These are phyloP conservation scores for Fusarium napiforme DNA, from an alignment of 2,329 filamentous ascomycete genomes.

Conservation along the genomic window DNA sequence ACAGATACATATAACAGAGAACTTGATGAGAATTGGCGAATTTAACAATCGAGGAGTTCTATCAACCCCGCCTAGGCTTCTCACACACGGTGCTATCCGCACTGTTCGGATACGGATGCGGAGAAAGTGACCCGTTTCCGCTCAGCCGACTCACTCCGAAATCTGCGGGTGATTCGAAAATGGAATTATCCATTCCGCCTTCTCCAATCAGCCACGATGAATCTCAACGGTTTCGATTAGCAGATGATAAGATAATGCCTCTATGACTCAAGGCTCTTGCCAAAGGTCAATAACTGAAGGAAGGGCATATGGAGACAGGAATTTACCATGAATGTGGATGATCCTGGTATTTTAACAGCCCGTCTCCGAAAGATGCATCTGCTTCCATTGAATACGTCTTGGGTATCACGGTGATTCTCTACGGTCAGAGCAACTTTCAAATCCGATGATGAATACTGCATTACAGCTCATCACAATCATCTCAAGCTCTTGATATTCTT, in stretches of 20 bases:
- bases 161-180: background rate
- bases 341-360: background rate
- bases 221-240: background rate
- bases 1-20: no score
- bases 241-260: background rate
- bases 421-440: background rate
- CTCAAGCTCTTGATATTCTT: accelerated
- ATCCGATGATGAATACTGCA: accelerated
- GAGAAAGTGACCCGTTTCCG: background rate
- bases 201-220: background rate
- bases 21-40: background rate
- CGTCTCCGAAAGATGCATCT: background rate
- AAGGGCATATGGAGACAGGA: background rate
- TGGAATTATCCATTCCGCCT: background rate
- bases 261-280: background rate
- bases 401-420: background rate
- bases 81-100: background rate
- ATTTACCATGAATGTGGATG: background rate
- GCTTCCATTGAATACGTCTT: no score
- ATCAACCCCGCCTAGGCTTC: background rate
- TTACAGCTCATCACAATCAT: background rate
- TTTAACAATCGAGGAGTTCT: accelerated
- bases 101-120: background rate
- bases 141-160: background rate
- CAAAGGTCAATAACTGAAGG: accelerated